phyloP scores from a whole-genome alignment of 179 eudicot genomes.

The Gypsophila paniculata region DNA sequence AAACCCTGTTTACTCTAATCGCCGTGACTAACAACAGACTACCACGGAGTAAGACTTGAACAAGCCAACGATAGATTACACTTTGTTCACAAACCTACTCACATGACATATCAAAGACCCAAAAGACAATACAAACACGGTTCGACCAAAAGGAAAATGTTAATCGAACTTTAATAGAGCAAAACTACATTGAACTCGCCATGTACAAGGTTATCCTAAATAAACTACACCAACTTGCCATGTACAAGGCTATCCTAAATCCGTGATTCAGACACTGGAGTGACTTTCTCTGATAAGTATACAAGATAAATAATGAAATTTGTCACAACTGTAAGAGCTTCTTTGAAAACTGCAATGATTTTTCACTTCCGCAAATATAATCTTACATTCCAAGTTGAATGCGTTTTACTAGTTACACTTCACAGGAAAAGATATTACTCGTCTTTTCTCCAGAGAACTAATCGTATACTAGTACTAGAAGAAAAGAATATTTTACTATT shows the following conservation, averaged over 20 bases:
- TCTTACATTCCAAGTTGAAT: slow-evolving; percentile 1
- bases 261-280: background rate
- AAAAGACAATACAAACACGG: too few species aligned
- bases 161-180: too few species aligned
- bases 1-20: too few species aligned
- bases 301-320: background rate
- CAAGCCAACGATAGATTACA: too few species aligned
- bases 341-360: background rate
- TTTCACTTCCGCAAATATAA: slow-evolving; percentile 2
- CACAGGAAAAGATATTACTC: background rate
- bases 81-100: too few species aligned
- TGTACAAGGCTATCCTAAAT: too few species aligned
- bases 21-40: too few species aligned
- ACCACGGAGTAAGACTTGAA: too few species aligned
- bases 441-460: slow-evolving; percentile 3
- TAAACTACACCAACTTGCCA: background rate
- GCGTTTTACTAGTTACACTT: background rate
- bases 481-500: slow-evolving; percentile 27
- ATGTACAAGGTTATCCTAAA: too few species aligned
- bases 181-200: background rate
- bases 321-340: background rate
- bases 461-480: slow-evolving; percentile 6
- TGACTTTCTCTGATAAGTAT: background rate
- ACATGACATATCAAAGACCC: too few species aligned
- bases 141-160: too few species aligned